phyloP scores from a whole-genome alignment of 345 rosid species.

The Zanthoxylum bungeanum region DNA sequence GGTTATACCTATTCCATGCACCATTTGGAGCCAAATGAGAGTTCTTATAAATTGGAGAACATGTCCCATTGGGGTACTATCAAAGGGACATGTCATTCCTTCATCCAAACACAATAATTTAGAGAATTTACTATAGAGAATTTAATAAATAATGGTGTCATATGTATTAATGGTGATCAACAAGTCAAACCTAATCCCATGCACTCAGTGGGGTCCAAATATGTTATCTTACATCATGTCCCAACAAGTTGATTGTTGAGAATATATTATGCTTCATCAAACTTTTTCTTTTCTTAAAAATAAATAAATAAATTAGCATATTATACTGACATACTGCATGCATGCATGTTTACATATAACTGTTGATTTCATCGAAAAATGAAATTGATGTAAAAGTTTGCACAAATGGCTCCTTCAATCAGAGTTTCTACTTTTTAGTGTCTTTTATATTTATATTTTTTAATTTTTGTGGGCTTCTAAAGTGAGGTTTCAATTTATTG shows the following conservation, averaged over 20 bases:
- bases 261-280: background rate
- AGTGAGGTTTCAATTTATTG: background rate
- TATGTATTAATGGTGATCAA: conserved; percentile 25
- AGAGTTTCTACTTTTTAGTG: conserved; percentile 15
- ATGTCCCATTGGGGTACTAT: no score
- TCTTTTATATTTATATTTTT: no score
- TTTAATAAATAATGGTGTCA: conserved; percentile 32
- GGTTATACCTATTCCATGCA: no score
- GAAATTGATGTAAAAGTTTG: conserved; percentile 13
- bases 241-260: background rate
- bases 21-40: no score
- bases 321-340: no score
- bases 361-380: no score
- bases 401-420: conserved; percentile 30
- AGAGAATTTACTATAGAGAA: background rate
- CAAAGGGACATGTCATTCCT: no score
- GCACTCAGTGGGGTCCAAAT: conserved; percentile 27
- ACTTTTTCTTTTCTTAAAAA: background rate
- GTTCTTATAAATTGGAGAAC: no score
- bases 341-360: no score
- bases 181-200: conserved; percentile 52
- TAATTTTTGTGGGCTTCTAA: conserved; percentile 1
- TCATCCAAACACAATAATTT: no score
- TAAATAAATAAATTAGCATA: background rate
- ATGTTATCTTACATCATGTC: background rate